Evolutionary conservation across 2,329 filamentous ascomycete genomes (phyloP), one percentile per base, ranked within the genome.

Genomic region (Pseudodiploospora longispora): DNA sequence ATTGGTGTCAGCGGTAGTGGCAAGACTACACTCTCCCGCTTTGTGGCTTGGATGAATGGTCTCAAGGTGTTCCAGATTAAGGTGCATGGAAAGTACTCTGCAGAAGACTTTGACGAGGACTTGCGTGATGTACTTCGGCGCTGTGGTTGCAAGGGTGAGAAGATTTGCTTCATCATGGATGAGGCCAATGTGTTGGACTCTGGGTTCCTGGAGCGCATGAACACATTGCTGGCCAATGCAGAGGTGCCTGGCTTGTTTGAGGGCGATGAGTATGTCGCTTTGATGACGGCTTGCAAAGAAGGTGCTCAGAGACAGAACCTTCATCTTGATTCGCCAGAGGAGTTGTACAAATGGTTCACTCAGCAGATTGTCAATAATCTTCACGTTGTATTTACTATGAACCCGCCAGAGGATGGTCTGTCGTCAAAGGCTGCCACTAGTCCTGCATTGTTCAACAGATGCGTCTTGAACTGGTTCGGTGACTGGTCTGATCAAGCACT

Each of bases 131-230:
- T 99, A 6, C 79, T 99, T 35, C 84, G 93, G 38, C 81, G 93
- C 46, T 94, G 88, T 55, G 93, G 93, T 50, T 97, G 91, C 72
- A 96, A 96, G 72, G 93, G 93, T 32, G 93, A 99, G 64, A 97
- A 97, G 74, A 95, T 99, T 40, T 98, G 94, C 69, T 99, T 99
- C 73, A 96, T 99, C 71, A 97, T 99, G 90, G 93, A 99, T 62
- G 93, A 99, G 69, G 85, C 91, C 7, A 99, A 99, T 58, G 93
- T 99, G 32, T 77, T 99, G 29, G 93, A 99, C 65, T 98, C 93
- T 36, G 93, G 93, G 43, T 99, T 99, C 81, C 68, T 99, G 44
- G 93, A 99, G 66, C 84, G 94, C 57, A 99, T 98, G 93, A 99
- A 99, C 63, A 99, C 93, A 0, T 70, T 99, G 41, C 82, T 99